Percentiles rank a stretch among this genome's conserved stretches.
phyloP scores from a whole-genome alignment of 2,329 filamentous ascomycete genomes.

The Fusarium luffae region DNA sequence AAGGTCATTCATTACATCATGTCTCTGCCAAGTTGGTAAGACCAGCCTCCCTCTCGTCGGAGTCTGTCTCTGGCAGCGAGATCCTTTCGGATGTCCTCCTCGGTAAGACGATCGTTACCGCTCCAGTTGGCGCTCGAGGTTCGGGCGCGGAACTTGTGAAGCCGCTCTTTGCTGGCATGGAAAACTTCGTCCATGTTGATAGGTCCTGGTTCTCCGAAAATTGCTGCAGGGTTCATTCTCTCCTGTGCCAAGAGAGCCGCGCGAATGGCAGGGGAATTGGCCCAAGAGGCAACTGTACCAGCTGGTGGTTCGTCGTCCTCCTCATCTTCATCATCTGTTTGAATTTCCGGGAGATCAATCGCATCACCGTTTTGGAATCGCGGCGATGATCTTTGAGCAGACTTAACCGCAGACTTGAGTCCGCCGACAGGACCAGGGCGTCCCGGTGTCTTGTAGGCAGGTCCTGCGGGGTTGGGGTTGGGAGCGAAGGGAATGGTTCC shows the following conservation, averaged over 20 bases:
- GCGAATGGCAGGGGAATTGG: constrained; percentile 85
- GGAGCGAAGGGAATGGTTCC: constrained; percentile 91
- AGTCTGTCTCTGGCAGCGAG: constrained; percentile 82
- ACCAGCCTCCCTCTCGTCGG: constrained; percentile 86
- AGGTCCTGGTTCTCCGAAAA: constrained; percentile 90
- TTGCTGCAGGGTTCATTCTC: constrained; percentile 80
- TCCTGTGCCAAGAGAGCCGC: constrained; percentile 84
- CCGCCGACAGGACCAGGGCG: constrained; percentile 58
- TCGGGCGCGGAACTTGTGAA: constrained; percentile 87
- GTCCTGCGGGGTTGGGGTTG: constrained; percentile 65
- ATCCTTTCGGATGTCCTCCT: constrained; percentile 87
- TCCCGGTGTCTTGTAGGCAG: constrained; percentile 76
- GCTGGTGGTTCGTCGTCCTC: constrained; percentile 71
- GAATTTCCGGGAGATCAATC: constrained; percentile 93
- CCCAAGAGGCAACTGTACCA: constrained; percentile 78
- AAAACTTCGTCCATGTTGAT: constrained; percentile 98
- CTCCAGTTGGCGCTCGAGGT: constrained; percentile 97
- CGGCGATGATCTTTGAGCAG: constrained; percentile 76
- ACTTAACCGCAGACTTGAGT: constrained; percentile 69
- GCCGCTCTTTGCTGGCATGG: constrained; percentile 84
- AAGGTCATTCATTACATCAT: constrained; percentile 50
- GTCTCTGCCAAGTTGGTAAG: constrained; percentile 69
- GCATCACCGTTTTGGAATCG: constrained; percentile 89
- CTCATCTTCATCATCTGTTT: constrained; percentile 92
- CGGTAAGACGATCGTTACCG: constrained; percentile 81